These are phyloP conservation scores for Neofusicoccum parvum DNA, from an alignment of 2,329 filamentous ascomycete species.

Conservation along the genomic window DNA sequence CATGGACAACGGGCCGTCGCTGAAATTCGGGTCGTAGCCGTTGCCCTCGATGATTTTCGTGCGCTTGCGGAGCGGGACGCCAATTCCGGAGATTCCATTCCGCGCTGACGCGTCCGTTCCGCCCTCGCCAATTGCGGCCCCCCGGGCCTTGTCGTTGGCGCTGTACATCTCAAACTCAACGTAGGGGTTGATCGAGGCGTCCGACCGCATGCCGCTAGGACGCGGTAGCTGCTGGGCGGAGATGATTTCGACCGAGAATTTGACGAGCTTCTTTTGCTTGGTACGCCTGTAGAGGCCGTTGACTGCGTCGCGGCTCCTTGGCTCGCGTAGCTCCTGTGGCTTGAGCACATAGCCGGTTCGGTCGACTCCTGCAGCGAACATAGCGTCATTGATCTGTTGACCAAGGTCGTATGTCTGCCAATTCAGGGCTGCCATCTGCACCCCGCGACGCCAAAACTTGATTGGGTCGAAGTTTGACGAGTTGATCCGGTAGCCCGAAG, in stretches of 20 bases:
- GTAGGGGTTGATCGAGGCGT: slow-evolving; percentile 84
- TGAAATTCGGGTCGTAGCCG: slow-evolving; percentile 89
- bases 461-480: slow-evolving; percentile 96
- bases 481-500: slow-evolving; percentile 75
- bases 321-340: slow-evolving; percentile 73
- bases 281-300: slow-evolving; percentile 57
- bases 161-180: slow-evolving; percentile 94
- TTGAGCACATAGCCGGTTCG: slow-evolving; percentile 92
- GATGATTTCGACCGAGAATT: slow-evolving; percentile 83
- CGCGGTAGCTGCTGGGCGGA: slow-evolving; percentile 94
- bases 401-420: slow-evolving; percentile 98
- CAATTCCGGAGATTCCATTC: slow-evolving; percentile 67
- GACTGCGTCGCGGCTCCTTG: slow-evolving; percentile 30
- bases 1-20: slow-evolving; percentile 72
- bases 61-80: slow-evolving; percentile 73
- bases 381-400: slow-evolving; percentile 95
- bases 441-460: slow-evolving; percentile 89
- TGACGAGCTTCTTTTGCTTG: slow-evolving; percentile 77
- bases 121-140: slow-evolving; percentile 66
- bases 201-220: slow-evolving; percentile 70
- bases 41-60: slow-evolving; percentile 84
- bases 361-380: slow-evolving; percentile 90
- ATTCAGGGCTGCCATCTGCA: slow-evolving; percentile 97
- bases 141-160: slow-evolving; percentile 86
- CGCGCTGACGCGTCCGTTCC: slow-evolving; percentile 66